Base-by-base conservation (phyloP, 345 rosid species). In the Lepidium didymum region DNA sequence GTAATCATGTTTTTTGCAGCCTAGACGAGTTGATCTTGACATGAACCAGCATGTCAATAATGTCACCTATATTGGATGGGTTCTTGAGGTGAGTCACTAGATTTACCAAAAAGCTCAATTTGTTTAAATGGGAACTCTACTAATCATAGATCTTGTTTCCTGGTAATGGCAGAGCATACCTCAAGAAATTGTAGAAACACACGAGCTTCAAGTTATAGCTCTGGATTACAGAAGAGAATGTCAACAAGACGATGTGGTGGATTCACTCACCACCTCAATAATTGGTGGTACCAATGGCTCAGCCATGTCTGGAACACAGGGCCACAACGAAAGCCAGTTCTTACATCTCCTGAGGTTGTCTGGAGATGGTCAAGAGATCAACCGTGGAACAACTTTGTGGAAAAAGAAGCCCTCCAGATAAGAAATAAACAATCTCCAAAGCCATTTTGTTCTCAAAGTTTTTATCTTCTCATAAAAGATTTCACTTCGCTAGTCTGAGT, bases 41-140 rank as follows among this genome's bases (percentile, higher is more conserved):
- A 93, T 93, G 98, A 93, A 90, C 74, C 97, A 93, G 72, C 98
- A 90, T 66, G 98, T 88, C 62, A 90, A 93, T 60, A 88, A 93
- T 45, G 97, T 93, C 56, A 62, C 97, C 60, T 90, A 87, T 59
- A 84, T 93, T 15, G 96, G 97, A 77, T 93, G 99, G 99, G 84
- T 87, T 77, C 89, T 90, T 3, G 97, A 93, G 97, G 97, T 92
- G 34, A 76, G 64, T 53, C 56, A n/a, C 8, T 12, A 36, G 10
- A 3, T 42, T 46, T 63, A 27, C 43, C 5, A 36, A 5, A 5
- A 61, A 59, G 11, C 25, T 56, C 40, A 8, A 37, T 35, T 11
- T 69, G 36, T 18, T 15, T 58, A 19, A 19, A 21, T 34, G 15
- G 5, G 13, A 54, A 54, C 42, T 47, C 38, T 15, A 47, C 37